Evolutionary conservation across 2,329 filamentous ascomycete genomes (phyloP), one percentile per base, ranked within the genome.

Genomic region (Fusarium sacchari): DNA sequence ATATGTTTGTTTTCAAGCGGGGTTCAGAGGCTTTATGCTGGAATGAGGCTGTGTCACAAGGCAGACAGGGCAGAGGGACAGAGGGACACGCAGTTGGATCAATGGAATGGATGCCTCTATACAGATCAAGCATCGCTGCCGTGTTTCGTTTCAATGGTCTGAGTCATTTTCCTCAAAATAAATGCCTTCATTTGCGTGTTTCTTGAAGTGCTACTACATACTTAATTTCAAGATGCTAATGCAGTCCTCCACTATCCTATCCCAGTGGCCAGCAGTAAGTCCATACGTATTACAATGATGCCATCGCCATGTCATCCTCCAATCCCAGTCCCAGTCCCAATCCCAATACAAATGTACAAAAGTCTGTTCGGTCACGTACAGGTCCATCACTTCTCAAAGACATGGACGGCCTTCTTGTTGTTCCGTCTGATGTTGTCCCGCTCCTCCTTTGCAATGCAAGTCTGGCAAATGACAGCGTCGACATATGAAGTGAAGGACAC

Each of bases 401-500:
- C 26, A 24, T 57, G 47, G 7, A 28, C 52, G 46, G 58, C 40
- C 17, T 43, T 55, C 43, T 63, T 58, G 8, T 22, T 37, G 13
- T 39, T 68, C 18, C 59, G 36, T 40, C 44, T 60, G 28, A 53
- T 56, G 28, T 49, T 39, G 59, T 68, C 61, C 43, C 49, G 40
- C 18, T 73, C 66, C 34, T 69, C 64, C 11, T 34, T 36, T 9
- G 46, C 36, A 11, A 47, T 43, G 28, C 71, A 73, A 24, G 24
- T 46, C 17, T 46, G 24, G 20, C 71, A 73, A 26, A 49, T 55
- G 18, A 73, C 39, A 13, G 39, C 44, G 6, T 74, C 56, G 28
- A 72, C 64, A 50, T 74, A 74, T 22, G 67, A 73, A 26, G 63
- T 73, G 30, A 64, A 72, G 8, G 63, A 68, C 17, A 73, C 59